These are phyloP conservation scores for Begonia fuchsioides DNA, from an alignment of 306 rosid genomes.

Conservation along the genomic window DNA sequence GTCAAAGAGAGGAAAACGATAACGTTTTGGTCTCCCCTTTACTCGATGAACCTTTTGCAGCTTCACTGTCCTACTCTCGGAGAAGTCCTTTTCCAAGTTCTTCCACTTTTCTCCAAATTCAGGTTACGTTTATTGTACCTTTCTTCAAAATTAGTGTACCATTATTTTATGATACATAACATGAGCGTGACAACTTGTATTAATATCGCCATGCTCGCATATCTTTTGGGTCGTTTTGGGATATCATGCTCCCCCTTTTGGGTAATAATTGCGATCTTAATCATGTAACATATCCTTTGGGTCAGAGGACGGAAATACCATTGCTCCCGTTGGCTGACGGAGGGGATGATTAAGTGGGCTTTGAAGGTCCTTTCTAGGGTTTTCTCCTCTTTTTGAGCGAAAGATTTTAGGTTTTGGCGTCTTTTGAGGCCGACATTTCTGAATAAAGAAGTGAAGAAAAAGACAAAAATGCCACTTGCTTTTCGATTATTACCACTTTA, in stretches of 20 bases:
- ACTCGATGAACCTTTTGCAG: background rate
- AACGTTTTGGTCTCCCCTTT: slow-evolving; percentile 6
- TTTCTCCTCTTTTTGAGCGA: slow-evolving; percentile 4
- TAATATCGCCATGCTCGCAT: no score
- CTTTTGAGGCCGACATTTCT: slow-evolving; percentile 11
- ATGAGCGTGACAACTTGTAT: no score
- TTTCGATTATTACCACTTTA: background rate
- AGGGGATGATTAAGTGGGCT: slow-evolving; percentile 9
- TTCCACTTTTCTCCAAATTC: background rate
- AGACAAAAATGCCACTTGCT: slow-evolving; percentile 1
- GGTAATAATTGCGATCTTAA: no score
- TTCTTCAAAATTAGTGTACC: no score
- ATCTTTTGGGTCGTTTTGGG: no score
- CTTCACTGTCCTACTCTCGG: background rate
- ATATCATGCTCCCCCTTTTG: no score
- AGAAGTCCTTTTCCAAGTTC: slow-evolving; percentile 3
- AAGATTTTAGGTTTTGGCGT: slow-evolving; percentile 11
- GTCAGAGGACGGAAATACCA: slow-evolving; percentile 1
- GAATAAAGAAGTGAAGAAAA: background rate
- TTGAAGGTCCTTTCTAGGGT: slow-evolving; percentile 5
- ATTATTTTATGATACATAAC: no score
- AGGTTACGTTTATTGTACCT: no score
- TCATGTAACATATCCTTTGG: no score
- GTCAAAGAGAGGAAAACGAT: slow-evolving; percentile 7
- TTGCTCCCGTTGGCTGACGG: background rate